Conservation (phyloP, 2,329 filamentous ascomycete species). For the Colletotrichum sp. region DNA sequence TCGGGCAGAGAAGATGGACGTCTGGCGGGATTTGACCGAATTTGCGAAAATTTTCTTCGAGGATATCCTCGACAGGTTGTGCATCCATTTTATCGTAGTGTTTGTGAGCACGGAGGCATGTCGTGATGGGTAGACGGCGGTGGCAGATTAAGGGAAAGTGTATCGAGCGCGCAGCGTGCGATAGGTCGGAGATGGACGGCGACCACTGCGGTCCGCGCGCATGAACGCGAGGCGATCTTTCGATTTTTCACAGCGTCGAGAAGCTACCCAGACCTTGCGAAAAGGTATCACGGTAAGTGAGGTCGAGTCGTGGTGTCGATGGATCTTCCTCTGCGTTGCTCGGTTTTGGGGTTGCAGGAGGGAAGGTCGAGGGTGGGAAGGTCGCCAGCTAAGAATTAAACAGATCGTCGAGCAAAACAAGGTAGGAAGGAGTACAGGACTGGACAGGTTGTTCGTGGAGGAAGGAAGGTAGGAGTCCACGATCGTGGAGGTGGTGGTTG, state of each 20-base stretch:
- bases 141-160: not conserved
- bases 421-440: not conserved
- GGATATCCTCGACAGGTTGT: slow-evolving; percentile 40
- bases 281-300: not conserved
- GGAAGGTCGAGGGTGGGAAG: not conserved
- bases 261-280: not conserved
- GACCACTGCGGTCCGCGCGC: not conserved
- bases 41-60: slow-evolving; percentile 48
- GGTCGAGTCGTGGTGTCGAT: not conserved
- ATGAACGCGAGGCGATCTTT: not conserved
- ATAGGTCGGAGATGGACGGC: not conserved
- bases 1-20: slow-evolving; percentile 73
- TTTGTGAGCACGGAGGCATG: not conserved
- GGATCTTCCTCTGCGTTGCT: not conserved
- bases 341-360: not conserved
- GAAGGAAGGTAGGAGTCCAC: not conserved
- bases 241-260: not conserved
- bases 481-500: slow-evolving; percentile 1
- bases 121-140: not conserved
- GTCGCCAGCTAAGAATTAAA: not conserved
- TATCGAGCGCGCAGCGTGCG: not conserved
- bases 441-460: not conserved
- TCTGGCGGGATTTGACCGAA: slow-evolving; percentile 49
- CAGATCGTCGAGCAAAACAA: not conserved
- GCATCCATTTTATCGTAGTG: slow-evolving; percentile 37